Percentiles rank a stretch among this genome's conserved stretches.
phyloP scores from a whole-genome alignment of 306 rosid genomes.

The Citrullus amarus region DNA sequence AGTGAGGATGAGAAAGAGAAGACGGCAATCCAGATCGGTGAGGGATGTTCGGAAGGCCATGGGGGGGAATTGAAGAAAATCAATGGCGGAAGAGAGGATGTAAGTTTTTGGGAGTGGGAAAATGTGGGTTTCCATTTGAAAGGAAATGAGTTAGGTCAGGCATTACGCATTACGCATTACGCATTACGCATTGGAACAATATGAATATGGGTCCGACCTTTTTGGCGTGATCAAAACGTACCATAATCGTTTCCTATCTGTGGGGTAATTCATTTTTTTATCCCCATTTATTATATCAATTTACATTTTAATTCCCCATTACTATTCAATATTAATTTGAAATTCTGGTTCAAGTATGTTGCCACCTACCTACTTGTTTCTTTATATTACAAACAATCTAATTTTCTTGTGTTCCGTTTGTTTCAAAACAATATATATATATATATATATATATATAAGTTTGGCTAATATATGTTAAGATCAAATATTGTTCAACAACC shows the following conservation, averaged over 20 bases:
- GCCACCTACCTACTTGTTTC: too few species aligned
- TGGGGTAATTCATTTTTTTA: too few species aligned
- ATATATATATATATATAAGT: too few species aligned
- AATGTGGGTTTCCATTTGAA: background rate
- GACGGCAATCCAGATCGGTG: constrained; percentile 33
- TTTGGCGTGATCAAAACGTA: background rate
- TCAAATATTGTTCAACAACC: too few species aligned
- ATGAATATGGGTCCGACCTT: background rate
- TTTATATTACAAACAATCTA: too few species aligned
- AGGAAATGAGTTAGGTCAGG: background rate
- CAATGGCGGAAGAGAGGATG: background rate
- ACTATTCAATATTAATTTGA: too few species aligned
- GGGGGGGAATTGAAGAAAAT: background rate
- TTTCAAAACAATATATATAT: too few species aligned
- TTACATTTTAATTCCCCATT: too few species aligned
- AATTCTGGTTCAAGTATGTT: too few species aligned
- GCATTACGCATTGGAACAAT: background rate
- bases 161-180: background rate
- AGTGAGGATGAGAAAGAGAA: constrained; percentile 30
- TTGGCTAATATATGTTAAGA: too few species aligned
- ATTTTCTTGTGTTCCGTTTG: too few species aligned
- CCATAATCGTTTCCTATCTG: background rate
- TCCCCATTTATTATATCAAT: too few species aligned
- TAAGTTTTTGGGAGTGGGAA: background rate
- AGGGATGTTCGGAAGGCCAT: constrained; percentile 11